These are phyloP conservation scores for Leptographium wingfieldii DNA, from an alignment of 2,329 filamentous ascomycete genomes.

Conservation along the genomic window DNA sequence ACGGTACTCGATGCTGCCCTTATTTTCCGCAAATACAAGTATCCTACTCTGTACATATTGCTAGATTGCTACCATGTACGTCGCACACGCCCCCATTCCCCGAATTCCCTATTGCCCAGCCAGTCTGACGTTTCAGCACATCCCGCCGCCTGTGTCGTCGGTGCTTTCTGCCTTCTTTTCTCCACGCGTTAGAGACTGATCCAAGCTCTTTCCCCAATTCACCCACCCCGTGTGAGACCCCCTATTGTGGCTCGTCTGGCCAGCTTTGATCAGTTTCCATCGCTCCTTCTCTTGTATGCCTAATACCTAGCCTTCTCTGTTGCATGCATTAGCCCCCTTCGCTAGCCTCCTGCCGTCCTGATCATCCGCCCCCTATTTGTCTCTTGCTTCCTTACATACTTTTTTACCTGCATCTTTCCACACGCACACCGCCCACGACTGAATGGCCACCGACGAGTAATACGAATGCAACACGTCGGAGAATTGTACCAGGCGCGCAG, in stretches of 20 bases:
- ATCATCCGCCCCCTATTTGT: not conserved
- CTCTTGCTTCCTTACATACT: not conserved
- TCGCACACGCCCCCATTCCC: not conserved
- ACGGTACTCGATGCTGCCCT: not conserved
- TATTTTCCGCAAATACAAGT: not conserved
- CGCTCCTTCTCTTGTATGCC: not conserved
- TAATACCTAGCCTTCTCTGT: not conserved
- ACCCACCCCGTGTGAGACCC: not conserved
- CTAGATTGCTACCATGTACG: not conserved
- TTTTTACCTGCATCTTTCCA: not conserved
- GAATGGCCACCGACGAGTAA: not conserved
- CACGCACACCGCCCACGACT: not conserved
- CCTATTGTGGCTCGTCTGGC: not conserved
- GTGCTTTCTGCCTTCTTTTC: conserved; percentile 10
- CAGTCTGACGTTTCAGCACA: conserved; percentile 18
- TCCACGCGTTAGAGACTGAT: not conserved
- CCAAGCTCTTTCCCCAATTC: not conserved
- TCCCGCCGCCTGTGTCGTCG: conserved; percentile 16
- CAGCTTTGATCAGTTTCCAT: not conserved
- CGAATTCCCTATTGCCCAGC: not conserved
- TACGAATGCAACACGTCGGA: not conserved
- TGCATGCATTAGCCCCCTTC: not conserved
- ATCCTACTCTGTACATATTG: not conserved
- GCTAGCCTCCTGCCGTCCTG: not conserved
- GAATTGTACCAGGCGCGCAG: not conserved